A percentile compares a stretch with the other conserved stretches of the same genome.
Conservation (phyloP, 75 land plant genomes). For the Cunninghamia lanceolata region DNA sequence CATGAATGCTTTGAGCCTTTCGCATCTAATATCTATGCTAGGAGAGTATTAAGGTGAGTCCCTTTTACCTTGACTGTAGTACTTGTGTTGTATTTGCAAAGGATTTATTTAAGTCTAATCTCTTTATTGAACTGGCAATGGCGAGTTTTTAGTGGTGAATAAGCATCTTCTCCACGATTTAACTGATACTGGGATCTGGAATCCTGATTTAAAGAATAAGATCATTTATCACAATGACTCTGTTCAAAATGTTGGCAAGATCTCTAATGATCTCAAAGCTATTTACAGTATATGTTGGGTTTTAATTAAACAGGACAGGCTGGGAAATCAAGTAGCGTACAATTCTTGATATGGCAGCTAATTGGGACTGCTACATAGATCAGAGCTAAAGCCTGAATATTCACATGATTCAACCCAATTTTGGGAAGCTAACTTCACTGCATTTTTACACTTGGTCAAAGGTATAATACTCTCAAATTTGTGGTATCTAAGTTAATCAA, state of each 20-base stretch:
- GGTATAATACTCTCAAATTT: conserved; percentile 26
- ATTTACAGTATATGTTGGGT: too few species aligned
- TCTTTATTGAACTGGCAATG: conserved; percentile 18
- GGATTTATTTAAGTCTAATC: background rate
- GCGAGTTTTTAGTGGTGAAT: conserved; percentile 48
- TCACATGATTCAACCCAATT: conserved; percentile 91
- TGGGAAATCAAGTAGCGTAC: conserved; percentile 95
- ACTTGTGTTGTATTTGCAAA: background rate
- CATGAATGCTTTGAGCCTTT: conserved; percentile 30
- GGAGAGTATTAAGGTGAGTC: conserved; percentile 30
- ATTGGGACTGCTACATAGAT: conserved; percentile 87
- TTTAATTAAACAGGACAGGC: too few species aligned
- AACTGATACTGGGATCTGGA: conserved; percentile 92
- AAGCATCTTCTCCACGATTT: conserved; percentile 64
- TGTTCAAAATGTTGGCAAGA: too few species aligned
- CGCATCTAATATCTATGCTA: conserved; percentile 37
- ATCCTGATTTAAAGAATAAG: conserved; percentile 71
- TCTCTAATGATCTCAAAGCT: conserved; percentile 50
- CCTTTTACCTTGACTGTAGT: background rate
- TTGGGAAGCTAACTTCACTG: too few species aligned
- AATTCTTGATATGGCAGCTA: conserved; percentile 92
- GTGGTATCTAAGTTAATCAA: background rate
- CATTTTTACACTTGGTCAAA: too few species aligned
- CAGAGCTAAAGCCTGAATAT: conserved; percentile 95
- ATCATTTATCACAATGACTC: too few species aligned